These are phyloP conservation scores for Escallonia herrerae DNA, from an alignment of 129 eudicot species.

Conservation along the genomic window DNA sequence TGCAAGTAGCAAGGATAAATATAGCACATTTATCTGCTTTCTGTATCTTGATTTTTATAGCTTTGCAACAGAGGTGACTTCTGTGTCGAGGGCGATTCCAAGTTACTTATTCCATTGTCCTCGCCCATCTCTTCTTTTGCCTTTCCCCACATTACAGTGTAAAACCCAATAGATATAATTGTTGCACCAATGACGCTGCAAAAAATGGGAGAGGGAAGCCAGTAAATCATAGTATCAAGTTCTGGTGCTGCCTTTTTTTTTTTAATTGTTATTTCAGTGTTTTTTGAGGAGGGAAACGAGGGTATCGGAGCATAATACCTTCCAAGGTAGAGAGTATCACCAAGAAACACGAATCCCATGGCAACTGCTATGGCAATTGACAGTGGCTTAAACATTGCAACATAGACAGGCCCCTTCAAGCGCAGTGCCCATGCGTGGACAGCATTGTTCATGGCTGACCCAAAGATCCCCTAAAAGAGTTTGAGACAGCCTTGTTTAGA, in stretches of 20 bases:
- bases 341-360: conserved; percentile 16
- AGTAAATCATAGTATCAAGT: no score
- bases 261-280: no score
- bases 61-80: conserved; percentile 46
- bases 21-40: conserved; percentile 9
- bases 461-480: conserved; percentile 12
- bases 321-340: conserved; percentile 26
- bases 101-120: conserved; percentile 14
- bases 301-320: conserved; percentile 7
- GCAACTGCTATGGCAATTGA: conserved; percentile 16
- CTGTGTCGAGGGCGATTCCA: conserved; percentile 26
- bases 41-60: conserved; percentile 20
- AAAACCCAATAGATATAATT: conserved; percentile 74
- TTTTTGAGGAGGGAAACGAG: no score
- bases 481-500: neutral
- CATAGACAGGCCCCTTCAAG: conserved; percentile 24
- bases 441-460: conserved; percentile 2
- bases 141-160: conserved; percentile 97
- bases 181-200: conserved; percentile 73
- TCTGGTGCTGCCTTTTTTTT: no score
- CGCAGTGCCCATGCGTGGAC: conserved; percentile 22
- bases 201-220: neutral
- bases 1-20: no score
- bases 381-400: conserved; percentile 22
- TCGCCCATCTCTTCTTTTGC: conserved; percentile 37